Evolutionary conservation across 441 rosid species (phyloP), one percentile per base, ranked within the genome.

Genomic region (Lepidium campestre): DNA sequence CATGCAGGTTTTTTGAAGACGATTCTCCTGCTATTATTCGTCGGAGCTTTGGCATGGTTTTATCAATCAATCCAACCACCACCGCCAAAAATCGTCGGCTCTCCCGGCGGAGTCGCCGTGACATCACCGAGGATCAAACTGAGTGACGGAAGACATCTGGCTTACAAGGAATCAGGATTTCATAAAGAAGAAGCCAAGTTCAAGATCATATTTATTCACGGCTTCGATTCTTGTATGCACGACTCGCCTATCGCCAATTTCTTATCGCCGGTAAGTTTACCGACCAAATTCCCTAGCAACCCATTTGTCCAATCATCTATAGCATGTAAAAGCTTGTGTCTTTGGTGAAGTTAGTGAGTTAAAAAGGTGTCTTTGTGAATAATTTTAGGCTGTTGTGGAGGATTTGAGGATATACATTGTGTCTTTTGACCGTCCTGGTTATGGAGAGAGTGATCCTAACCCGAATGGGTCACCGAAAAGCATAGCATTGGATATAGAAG

Each of bases 91-190:
- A 67, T 74, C 45, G 73, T 80, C 53, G 91, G 92, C 52, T 69
- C 82, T 31, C 76, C 77, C 3, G 81, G 60, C 1, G 87, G 88
- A 15, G 81, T 79, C 47, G 72, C 83, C 12, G 72, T 86, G 47
- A 88, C 86, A 45, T 78, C 80, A 7, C 79, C 83, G 6, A 86
- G 96, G 70, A 70, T 89, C 42, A 84, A 86, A 76, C 74, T 91
- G 9, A 77, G 89, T 73, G 96, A 91, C 53, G 96, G 92, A n/a
- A 88, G 96, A 69, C 79, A 89, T 71, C 64, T 91, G 46, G 87
- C 96, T 40, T 91, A 83, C 77, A 65, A 67, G 45, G 92, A 87
- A 72, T 77, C 62, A 15, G 96, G 97, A 23, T 49, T 79, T 22
- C 44, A 86, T 1, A 80, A 29, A 73, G 81, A 82, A 6, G 18